Evolutionary conservation across 129 eudicot species (phyloP).

Genomic region (Gnaphalium uliginosum): DNA sequence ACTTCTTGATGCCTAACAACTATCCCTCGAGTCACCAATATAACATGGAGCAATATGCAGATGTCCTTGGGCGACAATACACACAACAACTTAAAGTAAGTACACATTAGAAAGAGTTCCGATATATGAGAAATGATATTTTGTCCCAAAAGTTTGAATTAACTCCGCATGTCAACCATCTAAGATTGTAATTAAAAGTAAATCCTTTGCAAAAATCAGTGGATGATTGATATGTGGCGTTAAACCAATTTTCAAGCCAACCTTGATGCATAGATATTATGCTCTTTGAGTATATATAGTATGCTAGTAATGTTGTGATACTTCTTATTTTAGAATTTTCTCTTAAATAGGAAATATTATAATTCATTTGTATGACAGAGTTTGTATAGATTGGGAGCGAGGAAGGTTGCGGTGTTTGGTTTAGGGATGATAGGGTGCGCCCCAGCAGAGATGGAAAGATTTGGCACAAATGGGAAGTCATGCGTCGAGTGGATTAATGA

Average conservation of each 20-base stretch:
- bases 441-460: slow-evolving; percentile 28
- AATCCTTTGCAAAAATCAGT: no score
- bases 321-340: neutral
- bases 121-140: no score
- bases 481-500: slow-evolving; percentile 37
- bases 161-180: no score
- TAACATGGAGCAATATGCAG: slow-evolving; percentile 40
- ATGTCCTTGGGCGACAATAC: slow-evolving; percentile 32
- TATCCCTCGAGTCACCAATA: slow-evolving; percentile 30
- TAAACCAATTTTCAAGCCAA: no score
- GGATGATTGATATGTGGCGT: no score
- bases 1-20: slow-evolving; percentile 42
- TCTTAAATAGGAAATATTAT: neutral
- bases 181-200: no score
- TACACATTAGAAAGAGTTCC: no score
- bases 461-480: slow-evolving; percentile 24
- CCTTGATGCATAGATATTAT: no score
- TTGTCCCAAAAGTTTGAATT: no score
- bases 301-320: neutral
- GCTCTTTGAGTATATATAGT: no score
- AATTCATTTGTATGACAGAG: slow-evolving; percentile 25
- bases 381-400: slow-evolving; percentile 38
- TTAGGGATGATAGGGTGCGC: slow-evolving; percentile 42
- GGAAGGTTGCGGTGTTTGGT: slow-evolving; percentile 45
- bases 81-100: slow-evolving; percentile 40